Evolutionary conservation across 106 monocot genomes (phyloP).

Genomic region (Dioscorea zingiberensis): DNA sequence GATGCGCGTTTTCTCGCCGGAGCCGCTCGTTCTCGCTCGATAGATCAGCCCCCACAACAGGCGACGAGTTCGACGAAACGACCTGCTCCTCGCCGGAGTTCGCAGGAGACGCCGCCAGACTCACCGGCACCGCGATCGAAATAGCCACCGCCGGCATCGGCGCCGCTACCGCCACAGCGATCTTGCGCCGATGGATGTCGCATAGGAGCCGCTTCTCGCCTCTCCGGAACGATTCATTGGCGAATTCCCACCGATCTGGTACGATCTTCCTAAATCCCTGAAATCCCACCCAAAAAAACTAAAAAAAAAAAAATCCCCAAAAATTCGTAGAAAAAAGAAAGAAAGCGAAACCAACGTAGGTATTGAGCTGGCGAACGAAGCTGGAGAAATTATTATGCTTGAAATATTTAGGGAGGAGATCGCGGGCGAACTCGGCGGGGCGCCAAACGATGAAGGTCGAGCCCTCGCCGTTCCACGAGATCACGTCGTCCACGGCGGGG

Average conservation of each 20-base stretch:
- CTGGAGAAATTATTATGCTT: slow-evolving; percentile 14
- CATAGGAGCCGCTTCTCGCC: slow-evolving; percentile 40
- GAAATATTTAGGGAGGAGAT: slow-evolving; percentile 14
- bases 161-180: background rate
- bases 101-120: background rate
- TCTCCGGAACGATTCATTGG: slow-evolving; percentile 26
- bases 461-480: background rate
- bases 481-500: background rate
- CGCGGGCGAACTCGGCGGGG: slow-evolving; percentile 7
- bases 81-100: slow-evolving; percentile 43
- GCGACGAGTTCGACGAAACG: slow-evolving; percentile 22
- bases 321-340: background rate
- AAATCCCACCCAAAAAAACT: background rate
- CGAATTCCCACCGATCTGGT: slow-evolving; percentile 38
- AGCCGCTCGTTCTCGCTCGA: slow-evolving; percentile 11
- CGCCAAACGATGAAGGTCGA: slow-evolving; percentile 8
- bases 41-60: slow-evolving; percentile 13
- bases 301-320: background rate
- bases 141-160: background rate
- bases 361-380: slow-evolving; percentile 18
- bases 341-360: background rate
- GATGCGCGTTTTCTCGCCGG: slow-evolving; percentile 26
- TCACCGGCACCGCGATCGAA: slow-evolving; percentile 3
- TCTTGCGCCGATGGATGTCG: slow-evolving; percentile 53
- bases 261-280: slow-evolving; percentile 35